Evolutionary conservation across 2,329 filamentous ascomycete genomes (phyloP), one percentile per base, ranked within the genome.

Genomic region (Pseudogymnoascus sp.): DNA sequence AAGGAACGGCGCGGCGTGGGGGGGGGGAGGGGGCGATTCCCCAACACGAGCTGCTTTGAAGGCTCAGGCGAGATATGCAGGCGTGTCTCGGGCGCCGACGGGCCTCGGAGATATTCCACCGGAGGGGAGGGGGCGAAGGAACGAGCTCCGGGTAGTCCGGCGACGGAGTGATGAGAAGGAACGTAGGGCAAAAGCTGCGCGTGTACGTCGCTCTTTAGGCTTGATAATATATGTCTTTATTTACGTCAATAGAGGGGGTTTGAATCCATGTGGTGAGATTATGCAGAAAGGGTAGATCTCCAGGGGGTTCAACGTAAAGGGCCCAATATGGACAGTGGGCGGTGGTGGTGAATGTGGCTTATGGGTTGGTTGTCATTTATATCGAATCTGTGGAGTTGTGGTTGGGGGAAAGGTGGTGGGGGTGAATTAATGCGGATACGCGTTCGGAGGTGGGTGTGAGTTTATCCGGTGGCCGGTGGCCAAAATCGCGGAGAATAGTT

Each of bases 371-470:
- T 56, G 50, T 56, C 50, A 56, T 56, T 34, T 56, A 56, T 56
- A 56, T 56, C 50, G 28, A 56, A 56, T 56, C 46, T 56, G 25
- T 56, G 46, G 46, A 56, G 25, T 56, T 56, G 46, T 34, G 46
- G n/a, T 56, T 56, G 14, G 28, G 46, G 46, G 46, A 25, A 14
- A n/a, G 44, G 44, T 46, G 12, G 42, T 31, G 14, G 46, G 46
- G 46, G 46, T 56, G 46, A 1, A 56, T 56, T 34, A 34, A 56
- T 56, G 3, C n/a, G 25, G 46, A 56, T 21, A 56, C 28, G n/a
- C 28, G 50, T 34, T 56, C 28, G 1, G 28, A 34, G 16, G 11
- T 7, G 11, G 46, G 50, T 4, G 50, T 56, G 50, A 18, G 28
- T 34, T 56, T 56, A 56, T 56, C 28, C 21, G 42, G 42, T 46